A percentile compares a stretch with the other conserved stretches of the same genome.
Conservation (phyloP, 768 basidiomycete species). For the Coprinopsis marcescibilis region DNA sequence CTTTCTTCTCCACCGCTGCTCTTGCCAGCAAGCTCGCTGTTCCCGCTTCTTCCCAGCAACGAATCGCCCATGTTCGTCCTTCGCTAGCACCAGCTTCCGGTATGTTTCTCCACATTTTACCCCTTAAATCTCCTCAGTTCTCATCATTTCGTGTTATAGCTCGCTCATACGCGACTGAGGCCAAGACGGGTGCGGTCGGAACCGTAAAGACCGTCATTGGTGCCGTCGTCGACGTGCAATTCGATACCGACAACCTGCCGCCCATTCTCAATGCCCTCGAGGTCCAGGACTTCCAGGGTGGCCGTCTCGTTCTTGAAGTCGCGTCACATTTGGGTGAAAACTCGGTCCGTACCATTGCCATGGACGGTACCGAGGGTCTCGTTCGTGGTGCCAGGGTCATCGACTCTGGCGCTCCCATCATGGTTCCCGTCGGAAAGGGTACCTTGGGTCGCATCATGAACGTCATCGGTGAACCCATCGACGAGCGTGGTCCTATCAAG, state of each 20-base stretch:
- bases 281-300: conserved; percentile 89
- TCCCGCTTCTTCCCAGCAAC: conserved; percentile 38
- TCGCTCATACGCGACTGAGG: conserved; percentile 90
- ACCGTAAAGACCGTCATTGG: conserved; percentile 98
- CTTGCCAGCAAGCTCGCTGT: conserved; percentile 51
- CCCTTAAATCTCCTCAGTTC: conserved; percentile 16
- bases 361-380: conserved; percentile 99
- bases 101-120: conserved; percentile 24
- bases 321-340: conserved; percentile 99
- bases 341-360: conserved; percentile 98
- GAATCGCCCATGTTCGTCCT: conserved; percentile 42
- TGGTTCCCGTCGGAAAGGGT: conserved; percentile 90
- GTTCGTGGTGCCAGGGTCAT: conserved; percentile 97
- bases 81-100: conserved; percentile 48
- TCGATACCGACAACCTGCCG: conserved; percentile 90
- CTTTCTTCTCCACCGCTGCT: conserved; percentile 76
- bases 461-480: conserved; percentile 99
- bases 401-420: conserved; percentile 95
- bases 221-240: conserved; percentile 99
- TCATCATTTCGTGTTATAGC: conserved; percentile 36
- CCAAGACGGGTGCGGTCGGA: conserved; percentile 59
- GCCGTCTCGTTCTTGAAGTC: conserved; percentile 98
- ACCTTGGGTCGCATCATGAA: conserved; percentile 99
- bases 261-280: conserved; percentile 99
- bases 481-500: conserved; percentile 98